A percentile compares a stretch with the other conserved stretches of the same genome.
These are phyloP conservation scores for Auricularia auricula-judae DNA, from an alignment of 768 basidiomycete genomes.

Conservation along the genomic window DNA sequence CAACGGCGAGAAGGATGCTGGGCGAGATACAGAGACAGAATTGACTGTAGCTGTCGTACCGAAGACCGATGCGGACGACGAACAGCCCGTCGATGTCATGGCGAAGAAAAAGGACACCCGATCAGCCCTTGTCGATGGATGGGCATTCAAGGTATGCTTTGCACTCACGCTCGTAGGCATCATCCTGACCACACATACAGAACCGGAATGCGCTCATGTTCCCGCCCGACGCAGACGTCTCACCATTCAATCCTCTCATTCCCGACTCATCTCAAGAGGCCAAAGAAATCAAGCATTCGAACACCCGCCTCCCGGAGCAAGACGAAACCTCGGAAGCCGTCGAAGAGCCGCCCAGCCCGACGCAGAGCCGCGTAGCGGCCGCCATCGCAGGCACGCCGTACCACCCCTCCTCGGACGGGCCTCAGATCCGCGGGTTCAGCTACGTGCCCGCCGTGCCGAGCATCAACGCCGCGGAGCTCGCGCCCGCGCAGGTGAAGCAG, in stretches of 20 bases:
- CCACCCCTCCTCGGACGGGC: constrained; percentile 11
- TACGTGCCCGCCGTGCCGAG: constrained; percentile 83
- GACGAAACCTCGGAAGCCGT: constrained; percentile 36
- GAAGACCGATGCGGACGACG: constrained; percentile 12
- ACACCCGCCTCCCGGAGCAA: constrained; percentile 71
- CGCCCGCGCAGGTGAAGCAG: constrained; percentile 74
- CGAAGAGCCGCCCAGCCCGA: constrained; percentile 74
- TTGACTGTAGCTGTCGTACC: constrained; percentile 9
- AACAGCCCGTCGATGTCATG: constrained; percentile 55
- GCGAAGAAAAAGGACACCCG: constrained; percentile 68
- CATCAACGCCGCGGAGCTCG: constrained; percentile 72
- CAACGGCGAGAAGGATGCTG: constrained; percentile 13
- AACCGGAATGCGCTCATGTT: constrained; percentile 95
- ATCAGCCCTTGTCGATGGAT: constrained; percentile 62
- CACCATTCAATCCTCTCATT: constrained; percentile 51
- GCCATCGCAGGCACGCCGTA: constrained; percentile 86
- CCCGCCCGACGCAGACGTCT: constrained; percentile 78
- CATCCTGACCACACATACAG: constrained; percentile 26
- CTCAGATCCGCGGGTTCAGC: constrained; percentile 46
- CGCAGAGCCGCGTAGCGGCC: constrained; percentile 79
- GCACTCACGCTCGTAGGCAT: not conserved
- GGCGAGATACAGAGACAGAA: constrained; percentile 1
- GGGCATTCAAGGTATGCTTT: constrained; percentile 64
- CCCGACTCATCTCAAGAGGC: constrained; percentile 22
- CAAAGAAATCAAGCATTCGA: constrained; percentile 63